Evolutionary conservation across 192 early-diverging fungal genomes (phyloP), one percentile per base, ranked within the genome.

Genomic region (Gigaspora rosea): DNA sequence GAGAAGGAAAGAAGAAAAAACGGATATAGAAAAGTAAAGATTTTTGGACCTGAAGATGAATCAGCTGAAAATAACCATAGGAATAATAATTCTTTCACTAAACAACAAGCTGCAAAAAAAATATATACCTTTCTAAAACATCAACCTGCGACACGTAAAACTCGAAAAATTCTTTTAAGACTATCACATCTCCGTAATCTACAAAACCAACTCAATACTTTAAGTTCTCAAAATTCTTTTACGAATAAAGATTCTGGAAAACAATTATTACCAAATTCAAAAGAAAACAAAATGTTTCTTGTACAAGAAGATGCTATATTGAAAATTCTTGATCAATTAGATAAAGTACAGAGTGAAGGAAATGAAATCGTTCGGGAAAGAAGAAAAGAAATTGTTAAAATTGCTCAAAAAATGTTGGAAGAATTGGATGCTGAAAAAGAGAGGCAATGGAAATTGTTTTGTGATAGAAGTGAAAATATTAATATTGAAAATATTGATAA

Each of bases 351-450:
- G 32, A 71, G 69, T 41, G 69, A 16, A 18, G 69, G 69, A 46
- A n/a, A 8, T 15, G 50, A 52, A 32, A 12, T 71, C 27, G 8
- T 71, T 54, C 47, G 69, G 9, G 13, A 71, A 16, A 32, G 69
- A 54, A 71, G 69, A 54, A 71, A 71, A 56, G 20, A 51, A 8
- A 4, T 54, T 52, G 49, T 71, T 33, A 71, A 54, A 71, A 51
- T 54, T 52, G 69, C 69, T 71, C 69, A 71, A 56, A 33, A 27
- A 0, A 51, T 71, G 10, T 11, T 71, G 13, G 49, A 71, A 12
- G 15, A 27, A 71, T 71, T 71, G 22, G 69, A 71, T 52, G 20
- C 12, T 35, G 51, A 71, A 27, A 50, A 36, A 50, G 69, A 71
- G 16, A 56, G 10, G 20, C 69, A 71, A 35, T 71, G 69, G 69